These are phyloP conservation scores for Dendrocalamus sinicus DNA, from an alignment of 176 grass and related monocot species.

Conservation along the genomic window DNA sequence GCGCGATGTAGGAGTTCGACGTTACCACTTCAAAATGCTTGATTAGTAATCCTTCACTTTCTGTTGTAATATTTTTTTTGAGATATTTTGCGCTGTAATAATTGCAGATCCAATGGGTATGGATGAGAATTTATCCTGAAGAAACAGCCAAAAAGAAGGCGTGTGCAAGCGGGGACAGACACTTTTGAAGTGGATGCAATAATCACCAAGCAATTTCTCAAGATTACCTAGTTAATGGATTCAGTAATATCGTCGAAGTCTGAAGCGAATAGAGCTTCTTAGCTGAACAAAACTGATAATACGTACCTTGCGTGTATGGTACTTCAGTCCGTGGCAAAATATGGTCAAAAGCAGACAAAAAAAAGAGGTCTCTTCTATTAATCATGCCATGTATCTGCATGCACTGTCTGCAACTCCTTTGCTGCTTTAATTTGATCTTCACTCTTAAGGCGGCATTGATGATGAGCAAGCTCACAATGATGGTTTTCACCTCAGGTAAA, in stretches of 20 bases:
- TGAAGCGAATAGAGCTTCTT: slow-evolving; percentile 28
- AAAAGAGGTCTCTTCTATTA: background rate
- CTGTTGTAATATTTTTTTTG: background rate
- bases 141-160: background rate
- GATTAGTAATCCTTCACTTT: background rate
- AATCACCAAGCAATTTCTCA: background rate
- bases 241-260: background rate
- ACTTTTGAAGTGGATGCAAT: slow-evolving; percentile 11
- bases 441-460: slow-evolving; percentile 28
- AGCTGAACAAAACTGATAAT: background rate
- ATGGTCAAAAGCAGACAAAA: slow-evolving; percentile 27
- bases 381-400: slow-evolving; percentile 18
- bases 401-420: slow-evolving; percentile 5
- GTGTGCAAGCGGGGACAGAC: background rate
- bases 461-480: slow-evolving; percentile 30
- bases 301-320: slow-evolving; percentile 22
- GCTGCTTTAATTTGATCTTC: slow-evolving; percentile 40
- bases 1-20: no score
- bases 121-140: background rate
- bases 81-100: background rate
- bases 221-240: background rate
- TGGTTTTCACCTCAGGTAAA: slow-evolving; percentile 32
- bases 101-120: background rate
- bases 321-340: slow-evolving; percentile 2
- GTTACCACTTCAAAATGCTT: no score